Evolutionary conservation across 2,329 filamentous ascomycete genomes (phyloP).

Genomic region (Fusarium humuli): DNA sequence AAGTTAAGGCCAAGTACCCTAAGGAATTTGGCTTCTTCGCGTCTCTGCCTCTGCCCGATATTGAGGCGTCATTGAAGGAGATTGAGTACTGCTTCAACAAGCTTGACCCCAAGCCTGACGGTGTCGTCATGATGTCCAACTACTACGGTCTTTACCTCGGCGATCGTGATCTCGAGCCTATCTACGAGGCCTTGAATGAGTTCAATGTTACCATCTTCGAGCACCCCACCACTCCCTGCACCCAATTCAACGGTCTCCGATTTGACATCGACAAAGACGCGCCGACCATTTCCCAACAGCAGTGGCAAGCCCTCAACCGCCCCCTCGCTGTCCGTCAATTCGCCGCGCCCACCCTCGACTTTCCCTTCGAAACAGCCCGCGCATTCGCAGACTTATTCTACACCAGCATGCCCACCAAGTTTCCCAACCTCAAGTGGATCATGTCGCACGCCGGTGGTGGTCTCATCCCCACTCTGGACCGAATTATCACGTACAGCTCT

Average conservation of each 20-base stretch:
- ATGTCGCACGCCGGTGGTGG: slow-evolving; percentile 45
- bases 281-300: neutral
- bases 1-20: slow-evolving; percentile 12
- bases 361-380: slow-evolving; percentile 29
- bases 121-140: slow-evolving; percentile 24
- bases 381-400: slow-evolving; percentile 39
- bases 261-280: slow-evolving; percentile 6
- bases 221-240: slow-evolving; percentile 21
- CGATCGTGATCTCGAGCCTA: slow-evolving; percentile 8
- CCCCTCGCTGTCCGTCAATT: slow-evolving; percentile 18
- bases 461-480: slow-evolving; percentile 41
- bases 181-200: slow-evolving; percentile 2
- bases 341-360: slow-evolving; percentile 12
- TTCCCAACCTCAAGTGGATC: slow-evolving; percentile 43
- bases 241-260: slow-evolving; percentile 8
- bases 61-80: slow-evolving; percentile 14
- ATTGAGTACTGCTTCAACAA: neutral
- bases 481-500: slow-evolving; percentile 22
- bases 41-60: slow-evolving; percentile 5
- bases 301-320: slow-evolving; percentile 24
- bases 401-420: slow-evolving; percentile 37
- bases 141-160: slow-evolving; percentile 21
- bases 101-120: slow-evolving; percentile 8
- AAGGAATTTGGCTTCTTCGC: slow-evolving; percentile 18
- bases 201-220: slow-evolving; percentile 24